phyloP scores from a whole-genome alignment of 2,329 filamentous ascomycete species.

The Pseudocercospora ulei region DNA sequence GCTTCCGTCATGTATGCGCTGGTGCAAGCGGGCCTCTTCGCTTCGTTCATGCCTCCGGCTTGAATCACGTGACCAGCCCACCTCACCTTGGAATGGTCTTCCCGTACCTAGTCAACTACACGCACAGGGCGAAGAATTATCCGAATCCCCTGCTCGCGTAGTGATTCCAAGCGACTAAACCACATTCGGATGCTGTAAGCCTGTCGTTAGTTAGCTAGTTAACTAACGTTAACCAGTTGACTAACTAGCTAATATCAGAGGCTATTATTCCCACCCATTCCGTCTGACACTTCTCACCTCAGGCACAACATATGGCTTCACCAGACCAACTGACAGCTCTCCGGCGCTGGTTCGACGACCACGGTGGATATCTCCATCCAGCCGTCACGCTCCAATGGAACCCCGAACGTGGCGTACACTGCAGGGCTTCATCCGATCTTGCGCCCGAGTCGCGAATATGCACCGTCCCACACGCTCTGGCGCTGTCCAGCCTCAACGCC shows the following conservation, averaged over 20 bases:
- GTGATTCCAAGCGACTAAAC: too few species aligned
- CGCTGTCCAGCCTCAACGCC: conserved; percentile 34
- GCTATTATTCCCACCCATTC: too few species aligned
- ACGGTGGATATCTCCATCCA: conserved; percentile 30
- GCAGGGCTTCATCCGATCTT: conserved; percentile 21
- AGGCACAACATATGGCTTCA: conserved; percentile 9
- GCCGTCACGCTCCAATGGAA: conserved; percentile 24
- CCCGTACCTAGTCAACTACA: too few species aligned
- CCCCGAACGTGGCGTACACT: conserved; percentile 27
- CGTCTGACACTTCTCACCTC: not conserved
- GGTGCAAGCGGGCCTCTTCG: conserved; percentile 74
- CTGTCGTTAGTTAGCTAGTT: too few species aligned
- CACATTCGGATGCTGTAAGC: too few species aligned
- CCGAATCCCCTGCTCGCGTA: too few species aligned
- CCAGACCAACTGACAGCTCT: conserved; percentile 20
- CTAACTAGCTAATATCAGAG: too few species aligned
- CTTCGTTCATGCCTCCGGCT: conserved; percentile 84
- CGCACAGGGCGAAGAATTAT: too few species aligned
- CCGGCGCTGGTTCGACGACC: conserved; percentile 29
- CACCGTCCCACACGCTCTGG: conserved; percentile 30
- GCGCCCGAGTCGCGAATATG: conserved; percentile 21
- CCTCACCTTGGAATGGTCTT: not conserved
- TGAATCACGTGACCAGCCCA: too few species aligned
- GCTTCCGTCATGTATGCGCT: conserved; percentile 73
- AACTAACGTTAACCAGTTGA: too few species aligned